Evolutionary conservation across 192 early-diverging fungal species (phyloP).

Genomic region (Helicostylum pulchrum): DNA sequence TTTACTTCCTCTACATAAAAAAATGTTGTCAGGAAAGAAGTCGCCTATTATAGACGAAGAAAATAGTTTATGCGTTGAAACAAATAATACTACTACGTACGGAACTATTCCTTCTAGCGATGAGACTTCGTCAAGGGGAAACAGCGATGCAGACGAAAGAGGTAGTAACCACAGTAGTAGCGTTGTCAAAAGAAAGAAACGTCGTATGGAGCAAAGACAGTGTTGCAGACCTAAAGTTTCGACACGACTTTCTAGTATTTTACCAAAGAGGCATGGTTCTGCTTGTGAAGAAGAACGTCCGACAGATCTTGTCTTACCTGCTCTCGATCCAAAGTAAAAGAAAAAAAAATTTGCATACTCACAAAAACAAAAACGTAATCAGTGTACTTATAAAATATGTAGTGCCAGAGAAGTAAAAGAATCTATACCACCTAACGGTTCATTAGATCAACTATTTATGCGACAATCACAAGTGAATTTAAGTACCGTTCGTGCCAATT

Average conservation of each 20-base stretch:
- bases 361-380: not conserved
- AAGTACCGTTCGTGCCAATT: slow-evolving; percentile 26
- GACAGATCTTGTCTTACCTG: slow-evolving; percentile 20
- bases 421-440: slow-evolving; percentile 4
- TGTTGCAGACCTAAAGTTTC: not conserved
- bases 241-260: slow-evolving; percentile 7
- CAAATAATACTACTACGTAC: not conserved
- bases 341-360: not conserved
- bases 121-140: not conserved
- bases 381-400: not conserved
- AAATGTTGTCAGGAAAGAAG: not conserved
- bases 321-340: slow-evolving; percentile 23
- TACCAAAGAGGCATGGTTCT: not conserved
- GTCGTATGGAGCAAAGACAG: slow-evolving; percentile 12
- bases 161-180: not conserved
- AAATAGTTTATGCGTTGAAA: not conserved
- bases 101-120: not conserved
- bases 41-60: not conserved
- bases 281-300: not conserved
- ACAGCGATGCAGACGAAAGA: slow-evolving; percentile 18
- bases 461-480: slow-evolving; percentile 23
- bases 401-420: slow-evolving; percentile 24
- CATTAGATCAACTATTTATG: slow-evolving; percentile 22
- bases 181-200: slow-evolving; percentile 12
- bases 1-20: not conserved